Conservation (phyloP, 1,284 basidiomycete species). For the Malassezia globosa region DNA sequence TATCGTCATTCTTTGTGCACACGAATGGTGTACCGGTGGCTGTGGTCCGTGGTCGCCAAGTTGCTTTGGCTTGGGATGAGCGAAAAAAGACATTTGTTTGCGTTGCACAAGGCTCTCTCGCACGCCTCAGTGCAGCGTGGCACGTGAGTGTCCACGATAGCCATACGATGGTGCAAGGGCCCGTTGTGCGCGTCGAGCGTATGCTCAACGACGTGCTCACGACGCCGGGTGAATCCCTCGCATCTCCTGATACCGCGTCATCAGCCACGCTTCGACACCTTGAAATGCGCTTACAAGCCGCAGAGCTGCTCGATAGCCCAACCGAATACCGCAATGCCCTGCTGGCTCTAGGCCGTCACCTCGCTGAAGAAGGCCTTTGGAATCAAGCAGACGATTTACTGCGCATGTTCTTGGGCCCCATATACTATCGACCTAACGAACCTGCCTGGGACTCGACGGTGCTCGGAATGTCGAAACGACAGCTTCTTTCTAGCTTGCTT, state of each 20-base stretch:
- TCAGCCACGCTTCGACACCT: slow-evolving; percentile 33
- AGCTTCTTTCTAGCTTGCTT: slow-evolving; percentile 16
- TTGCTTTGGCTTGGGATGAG: slow-evolving; percentile 35
- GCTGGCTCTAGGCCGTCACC: slow-evolving; percentile 28
- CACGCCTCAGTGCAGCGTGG: slow-evolving; percentile 35
- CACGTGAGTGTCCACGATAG: background rate
- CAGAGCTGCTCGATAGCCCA: slow-evolving; percentile 33
- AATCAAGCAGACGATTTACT: slow-evolving; percentile 41
- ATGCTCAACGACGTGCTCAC: slow-evolving; percentile 24
- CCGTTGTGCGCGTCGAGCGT: slow-evolving; percentile 31
- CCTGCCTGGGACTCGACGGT: slow-evolving; percentile 17
- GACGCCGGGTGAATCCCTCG: slow-evolving; percentile 1
- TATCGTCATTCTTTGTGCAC: slow-evolving; percentile 27
- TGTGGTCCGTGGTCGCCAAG: slow-evolving; percentile 24
- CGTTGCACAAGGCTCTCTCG: slow-evolving; percentile 33
- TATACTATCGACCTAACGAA: slow-evolving; percentile 27
- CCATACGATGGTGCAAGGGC: slow-evolving; percentile 22
- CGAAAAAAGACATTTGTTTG: slow-evolving; percentile 27
- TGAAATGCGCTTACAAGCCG: slow-evolving; percentile 38
- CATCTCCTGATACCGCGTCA: slow-evolving; percentile 23
- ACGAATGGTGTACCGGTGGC: slow-evolving; percentile 49
- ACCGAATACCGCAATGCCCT: slow-evolving; percentile 35
- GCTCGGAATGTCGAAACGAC: slow-evolving; percentile 19
- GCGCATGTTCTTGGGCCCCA: slow-evolving; percentile 35
- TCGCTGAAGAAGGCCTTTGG: slow-evolving; percentile 39